These are phyloP conservation scores for Bipolaris sorokiniana DNA, from an alignment of 2,329 filamentous ascomycete species.

Conservation along the genomic window DNA sequence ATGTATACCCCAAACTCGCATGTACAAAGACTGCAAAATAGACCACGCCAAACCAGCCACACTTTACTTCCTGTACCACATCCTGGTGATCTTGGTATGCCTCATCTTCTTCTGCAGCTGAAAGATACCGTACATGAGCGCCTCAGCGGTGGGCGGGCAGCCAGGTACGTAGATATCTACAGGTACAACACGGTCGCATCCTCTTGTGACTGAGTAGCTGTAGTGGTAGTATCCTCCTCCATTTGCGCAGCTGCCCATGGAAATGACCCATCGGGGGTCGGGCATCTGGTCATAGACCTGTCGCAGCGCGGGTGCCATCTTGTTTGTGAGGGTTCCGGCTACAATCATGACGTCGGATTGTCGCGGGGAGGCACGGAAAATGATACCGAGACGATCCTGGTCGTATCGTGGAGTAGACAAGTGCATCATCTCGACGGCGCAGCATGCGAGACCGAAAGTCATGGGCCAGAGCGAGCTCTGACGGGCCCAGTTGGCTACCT, in stretches of 20 bases:
- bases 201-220: conserved; percentile 78
- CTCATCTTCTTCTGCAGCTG: conserved; percentile 81
- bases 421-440: conserved; percentile 94
- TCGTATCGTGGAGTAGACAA: conserved; percentile 90
- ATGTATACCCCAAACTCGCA: conserved; percentile 25
- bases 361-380: conserved; percentile 87
- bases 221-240: conserved; percentile 89
- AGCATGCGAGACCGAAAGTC: conserved; percentile 89
- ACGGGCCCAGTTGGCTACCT: conserved; percentile 84
- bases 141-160: conserved; percentile 65
- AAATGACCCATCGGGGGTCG: conserved; percentile 84
- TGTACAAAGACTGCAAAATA: conserved; percentile 26
- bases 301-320: conserved; percentile 90
- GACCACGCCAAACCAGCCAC: conserved; percentile 16
- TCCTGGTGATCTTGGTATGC: conserved; percentile 60
- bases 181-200: conserved; percentile 80
- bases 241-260: conserved; percentile 85
- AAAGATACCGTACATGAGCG: conserved; percentile 69
- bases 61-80: conserved; percentile 63
- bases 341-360: conserved; percentile 97
- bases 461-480: conserved; percentile 91
- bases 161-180: conserved; percentile 84
- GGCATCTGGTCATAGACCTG: conserved; percentile 97
- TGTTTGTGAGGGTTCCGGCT: conserved; percentile 90
- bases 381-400: conserved; percentile 87